phyloP scores from a whole-genome alignment of 129 eudicot species.

The Smallanthus sonchifolius region DNA sequence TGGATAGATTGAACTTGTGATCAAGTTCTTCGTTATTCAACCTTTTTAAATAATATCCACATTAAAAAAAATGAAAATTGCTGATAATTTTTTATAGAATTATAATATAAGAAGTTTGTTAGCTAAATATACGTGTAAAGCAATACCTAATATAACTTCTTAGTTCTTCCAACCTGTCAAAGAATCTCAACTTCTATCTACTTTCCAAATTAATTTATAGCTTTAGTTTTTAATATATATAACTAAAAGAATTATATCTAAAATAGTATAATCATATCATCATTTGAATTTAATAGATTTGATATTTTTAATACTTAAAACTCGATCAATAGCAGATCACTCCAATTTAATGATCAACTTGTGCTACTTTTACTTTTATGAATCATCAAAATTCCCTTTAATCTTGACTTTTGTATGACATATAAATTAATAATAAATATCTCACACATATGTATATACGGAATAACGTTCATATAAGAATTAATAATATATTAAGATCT shows the following conservation, averaged over 20 bases:
- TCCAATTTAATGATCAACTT: too few relatives aligned
- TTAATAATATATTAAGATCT: too few relatives aligned
- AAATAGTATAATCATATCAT: neutral
- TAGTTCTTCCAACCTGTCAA: constrained; percentile 7
- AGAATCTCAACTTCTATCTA: constrained; percentile 1
- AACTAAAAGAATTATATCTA: neutral
- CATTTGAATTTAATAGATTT: neutral
- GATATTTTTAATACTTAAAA: neutral
- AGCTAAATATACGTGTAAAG: neutral
- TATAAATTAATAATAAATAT: neutral
- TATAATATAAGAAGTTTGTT: constrained; percentile 12
- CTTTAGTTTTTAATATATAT: neutral
- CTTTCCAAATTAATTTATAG: neutral
- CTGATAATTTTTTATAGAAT: neutral
- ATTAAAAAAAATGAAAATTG: neutral
- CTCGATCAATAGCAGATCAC: too few relatives aligned
- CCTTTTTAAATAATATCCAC: neutral
- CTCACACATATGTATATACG: too few relatives aligned
- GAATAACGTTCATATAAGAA: too few relatives aligned
- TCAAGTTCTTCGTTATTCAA: neutral
- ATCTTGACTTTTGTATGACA: neutral
- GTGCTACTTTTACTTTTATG: too few relatives aligned
- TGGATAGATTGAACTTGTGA: neutral
- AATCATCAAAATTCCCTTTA: too few relatives aligned
- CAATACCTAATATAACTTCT: constrained; percentile 5